phyloP scores from a whole-genome alignment of 345 rosid genomes.

The Citrus sinensis region DNA sequence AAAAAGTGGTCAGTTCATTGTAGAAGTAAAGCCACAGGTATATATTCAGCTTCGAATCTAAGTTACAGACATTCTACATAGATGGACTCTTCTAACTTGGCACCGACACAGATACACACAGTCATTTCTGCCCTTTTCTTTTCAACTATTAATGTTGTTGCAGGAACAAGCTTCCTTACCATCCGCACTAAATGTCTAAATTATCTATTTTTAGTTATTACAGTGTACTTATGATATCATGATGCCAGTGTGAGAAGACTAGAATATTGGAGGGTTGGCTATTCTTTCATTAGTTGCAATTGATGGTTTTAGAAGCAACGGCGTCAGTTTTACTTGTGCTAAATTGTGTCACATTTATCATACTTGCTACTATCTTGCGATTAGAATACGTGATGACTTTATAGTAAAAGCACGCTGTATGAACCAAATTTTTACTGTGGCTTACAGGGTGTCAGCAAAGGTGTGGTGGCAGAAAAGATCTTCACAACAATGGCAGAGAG shows the following conservation, averaged over 20 bases:
- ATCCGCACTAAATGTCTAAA: neutral
- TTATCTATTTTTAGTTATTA: neutral
- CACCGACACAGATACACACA: neutral
- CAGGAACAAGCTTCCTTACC: neutral
- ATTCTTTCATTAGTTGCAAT: neutral
- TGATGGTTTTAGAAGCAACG: neutral
- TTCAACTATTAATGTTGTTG: neutral
- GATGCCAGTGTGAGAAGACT: neutral
- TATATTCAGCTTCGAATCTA: neutral
- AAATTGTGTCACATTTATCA: neutral
- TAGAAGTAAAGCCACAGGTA: constrained; percentile 85
- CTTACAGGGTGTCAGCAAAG: constrained; percentile 66
- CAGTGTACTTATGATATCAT: neutral
- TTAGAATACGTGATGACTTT: neutral
- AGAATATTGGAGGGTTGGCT: neutral
- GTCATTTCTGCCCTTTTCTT: neutral
- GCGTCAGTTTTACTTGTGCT: neutral
- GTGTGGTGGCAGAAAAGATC: constrained; percentile 55
- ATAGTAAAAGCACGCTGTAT: neutral
- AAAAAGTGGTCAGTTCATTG: constrained; percentile 67
- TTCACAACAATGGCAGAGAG: constrained; percentile 45
- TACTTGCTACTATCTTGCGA: neutral
- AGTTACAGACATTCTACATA: neutral
- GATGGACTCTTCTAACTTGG: neutral
- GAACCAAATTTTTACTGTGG: constrained; percentile 4